These are phyloP conservation scores for Ganoderma boninense DNA, from an alignment of 1,284 basidiomycete genomes.

Conservation along the genomic window DNA sequence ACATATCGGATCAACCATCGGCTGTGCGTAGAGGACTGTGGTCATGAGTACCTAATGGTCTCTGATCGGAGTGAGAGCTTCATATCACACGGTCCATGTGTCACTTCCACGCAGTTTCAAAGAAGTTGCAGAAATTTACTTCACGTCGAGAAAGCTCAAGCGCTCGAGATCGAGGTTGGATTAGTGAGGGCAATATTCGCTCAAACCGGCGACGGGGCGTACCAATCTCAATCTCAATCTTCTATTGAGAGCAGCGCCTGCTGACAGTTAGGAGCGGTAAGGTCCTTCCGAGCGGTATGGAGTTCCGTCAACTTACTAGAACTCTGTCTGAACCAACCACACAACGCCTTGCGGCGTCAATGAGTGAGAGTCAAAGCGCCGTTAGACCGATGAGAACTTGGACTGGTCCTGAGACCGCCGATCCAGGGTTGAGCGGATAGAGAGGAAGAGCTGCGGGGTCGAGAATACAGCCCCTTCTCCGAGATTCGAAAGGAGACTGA, in stretches of 20 bases:
- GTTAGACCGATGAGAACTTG: neutral
- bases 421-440: neutral
- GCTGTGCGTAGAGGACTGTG: too few species aligned
- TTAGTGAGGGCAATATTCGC: neutral
- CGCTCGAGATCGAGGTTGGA: constrained; percentile 3
- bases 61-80: neutral
- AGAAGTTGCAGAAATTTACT: neutral
- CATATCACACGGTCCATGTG: neutral
- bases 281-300: constrained; percentile 10
- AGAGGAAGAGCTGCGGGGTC: neutral
- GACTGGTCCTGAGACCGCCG: neutral
- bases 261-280: constrained; percentile 5
- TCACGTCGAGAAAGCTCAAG: neutral
- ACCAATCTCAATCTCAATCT: neutral
- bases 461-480: neutral
- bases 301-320: neutral
- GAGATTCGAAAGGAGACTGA: neutral
- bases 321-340: neutral
- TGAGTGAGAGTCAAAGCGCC: neutral
- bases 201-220: neutral
- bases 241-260: neutral
- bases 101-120: neutral
- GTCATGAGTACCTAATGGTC: too few species aligned
- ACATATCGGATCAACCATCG: too few species aligned
- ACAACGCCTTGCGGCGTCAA: neutral